Conservation (phyloP, 2,329 filamentous ascomycete species). For the Rutstroemia sp. region DNA sequence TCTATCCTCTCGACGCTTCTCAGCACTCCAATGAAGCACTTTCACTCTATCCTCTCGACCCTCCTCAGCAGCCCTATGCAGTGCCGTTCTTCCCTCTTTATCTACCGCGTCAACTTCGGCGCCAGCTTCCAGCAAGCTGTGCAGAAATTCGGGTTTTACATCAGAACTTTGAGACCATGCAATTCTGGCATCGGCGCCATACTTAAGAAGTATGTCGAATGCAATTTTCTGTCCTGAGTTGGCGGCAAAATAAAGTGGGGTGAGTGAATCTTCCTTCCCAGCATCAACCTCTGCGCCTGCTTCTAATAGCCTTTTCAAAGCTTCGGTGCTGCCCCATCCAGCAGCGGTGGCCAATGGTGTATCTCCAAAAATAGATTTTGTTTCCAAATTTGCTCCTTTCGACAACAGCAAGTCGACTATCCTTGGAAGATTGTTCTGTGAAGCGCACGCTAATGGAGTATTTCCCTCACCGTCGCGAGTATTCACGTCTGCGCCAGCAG, state of each 20-base stretch:
- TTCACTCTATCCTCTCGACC: background rate
- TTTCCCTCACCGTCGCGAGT: background rate
- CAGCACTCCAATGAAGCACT: background rate
- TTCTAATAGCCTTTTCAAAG: background rate
- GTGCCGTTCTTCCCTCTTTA: background rate
- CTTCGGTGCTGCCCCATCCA: background rate
- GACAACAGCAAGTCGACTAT: background rate
- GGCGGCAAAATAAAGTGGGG: background rate
- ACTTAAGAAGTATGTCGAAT: background rate
- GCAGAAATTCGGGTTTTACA: background rate
- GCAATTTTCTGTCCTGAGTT: background rate
- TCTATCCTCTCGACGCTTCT: background rate
- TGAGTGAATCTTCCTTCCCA: background rate
- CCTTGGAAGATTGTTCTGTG: background rate
- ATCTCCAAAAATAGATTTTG: background rate
- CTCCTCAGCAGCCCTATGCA: background rate
- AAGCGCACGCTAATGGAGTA: background rate
- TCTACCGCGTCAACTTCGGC: background rate
- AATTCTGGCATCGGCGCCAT: background rate
- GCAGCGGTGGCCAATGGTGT: background rate
- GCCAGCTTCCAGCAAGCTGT: background rate
- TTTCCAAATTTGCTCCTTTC: background rate
- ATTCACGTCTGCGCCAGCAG: background rate
- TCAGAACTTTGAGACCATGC: background rate
- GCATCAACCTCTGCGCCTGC: conserved; percentile 1